Percentiles rank a stretch among this genome's conserved stretches.
Conservation (phyloP, 2,329 filamentous ascomycete genomes). For the Aspergillus niger region DNA sequence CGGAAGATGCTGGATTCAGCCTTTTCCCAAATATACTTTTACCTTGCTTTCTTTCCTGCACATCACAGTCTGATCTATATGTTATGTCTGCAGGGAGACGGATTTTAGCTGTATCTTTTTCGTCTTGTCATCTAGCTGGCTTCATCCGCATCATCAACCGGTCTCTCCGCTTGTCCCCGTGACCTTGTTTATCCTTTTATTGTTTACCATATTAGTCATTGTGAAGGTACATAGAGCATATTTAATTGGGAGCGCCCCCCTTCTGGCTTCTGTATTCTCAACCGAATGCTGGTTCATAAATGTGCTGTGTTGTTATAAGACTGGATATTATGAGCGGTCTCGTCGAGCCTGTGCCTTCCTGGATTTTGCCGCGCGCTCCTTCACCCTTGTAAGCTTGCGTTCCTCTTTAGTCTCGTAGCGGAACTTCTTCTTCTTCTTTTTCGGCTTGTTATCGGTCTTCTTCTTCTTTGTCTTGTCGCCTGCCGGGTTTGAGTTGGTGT, state of each 20-base stretch:
- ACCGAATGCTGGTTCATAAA: constrained; percentile 7
- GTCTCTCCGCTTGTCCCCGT: constrained; percentile 19
- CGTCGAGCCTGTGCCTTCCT: constrained; percentile 65
- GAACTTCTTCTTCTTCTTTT: constrained; percentile 89
- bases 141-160: constrained; percentile 15
- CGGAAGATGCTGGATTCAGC: constrained; percentile 32
- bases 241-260: constrained; percentile 8
- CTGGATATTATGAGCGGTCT: constrained; percentile 34
- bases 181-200: constrained; percentile 15
- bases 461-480: constrained; percentile 54
- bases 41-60: constrained; percentile 25
- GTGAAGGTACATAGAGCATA: constrained; percentile 21
- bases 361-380: constrained; percentile 69
- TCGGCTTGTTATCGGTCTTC: constrained; percentile 53
- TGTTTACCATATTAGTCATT: constrained; percentile 14
- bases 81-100: constrained; percentile 19
- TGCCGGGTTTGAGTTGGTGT: constrained; percentile 30
- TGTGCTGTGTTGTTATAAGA: not conserved
- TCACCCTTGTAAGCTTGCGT: constrained; percentile 62
- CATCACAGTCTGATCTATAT: constrained; percentile 30
- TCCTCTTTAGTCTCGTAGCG: constrained; percentile 89
- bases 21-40: constrained; percentile 27
- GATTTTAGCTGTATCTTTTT: constrained; percentile 21
- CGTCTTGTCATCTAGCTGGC: constrained; percentile 18
- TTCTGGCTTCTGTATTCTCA: constrained; percentile 2